Conservation (phyloP, 192 early-diverging fungal genomes). For the Backusella mclennaniae region DNA sequence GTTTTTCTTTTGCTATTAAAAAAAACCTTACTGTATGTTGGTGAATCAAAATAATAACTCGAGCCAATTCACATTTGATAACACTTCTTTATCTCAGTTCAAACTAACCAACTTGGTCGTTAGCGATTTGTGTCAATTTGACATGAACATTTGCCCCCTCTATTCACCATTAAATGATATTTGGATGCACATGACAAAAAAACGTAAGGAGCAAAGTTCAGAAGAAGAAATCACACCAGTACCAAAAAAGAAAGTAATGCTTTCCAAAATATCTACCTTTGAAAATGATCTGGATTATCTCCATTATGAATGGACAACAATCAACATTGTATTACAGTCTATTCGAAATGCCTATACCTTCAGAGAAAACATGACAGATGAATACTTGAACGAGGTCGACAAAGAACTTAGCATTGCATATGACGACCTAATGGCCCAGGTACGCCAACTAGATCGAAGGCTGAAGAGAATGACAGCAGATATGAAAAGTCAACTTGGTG, state of each 20-base stretch:
- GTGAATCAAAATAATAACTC: conserved; percentile 9
- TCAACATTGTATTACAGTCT: conserved; percentile 28
- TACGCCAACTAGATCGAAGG: conserved; percentile 28
- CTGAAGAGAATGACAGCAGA: conserved; percentile 22
- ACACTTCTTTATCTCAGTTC: background rate
- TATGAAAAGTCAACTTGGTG: conserved; percentile 9
- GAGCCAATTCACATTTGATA: conserved; percentile 4
- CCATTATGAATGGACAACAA: conserved; percentile 26
- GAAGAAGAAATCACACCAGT: background rate
- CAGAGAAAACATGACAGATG: conserved; percentile 9
- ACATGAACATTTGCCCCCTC: background rate
- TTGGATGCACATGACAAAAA: background rate
- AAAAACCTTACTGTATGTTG: background rate
- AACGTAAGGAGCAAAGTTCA: conserved; percentile 4
- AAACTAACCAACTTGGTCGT: background rate
- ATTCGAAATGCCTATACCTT: conserved; percentile 23
- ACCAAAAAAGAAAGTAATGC: background rate
- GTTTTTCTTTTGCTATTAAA: background rate
- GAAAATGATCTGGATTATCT: conserved; percentile 25
- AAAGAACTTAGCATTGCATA: conserved; percentile 30
- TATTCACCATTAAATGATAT: conserved; percentile 9
- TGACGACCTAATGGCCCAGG: conserved; percentile 30
- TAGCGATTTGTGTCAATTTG: conserved; percentile 1
- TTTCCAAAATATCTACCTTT: conserved; percentile 7
- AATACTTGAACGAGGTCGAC: conserved; percentile 30